Percentiles rank a stretch among this genome's conserved stretches.
Conservation (phyloP, 176 grass and related monocot genomes). For the Rhynchospora pubera region DNA sequence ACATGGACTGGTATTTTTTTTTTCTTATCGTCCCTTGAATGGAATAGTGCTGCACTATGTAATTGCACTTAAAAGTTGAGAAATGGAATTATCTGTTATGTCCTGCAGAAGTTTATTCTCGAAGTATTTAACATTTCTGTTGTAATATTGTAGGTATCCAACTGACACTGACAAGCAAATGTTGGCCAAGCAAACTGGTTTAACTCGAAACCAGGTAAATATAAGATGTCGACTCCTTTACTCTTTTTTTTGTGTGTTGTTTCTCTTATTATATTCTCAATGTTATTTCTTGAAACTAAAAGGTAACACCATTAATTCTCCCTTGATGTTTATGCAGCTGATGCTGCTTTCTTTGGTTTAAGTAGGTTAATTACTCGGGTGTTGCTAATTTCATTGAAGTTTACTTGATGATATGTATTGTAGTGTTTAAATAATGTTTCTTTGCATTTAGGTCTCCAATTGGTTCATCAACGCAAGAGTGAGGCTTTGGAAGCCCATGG, state of each 20-base stretch:
- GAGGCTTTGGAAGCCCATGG: conserved; percentile 97
- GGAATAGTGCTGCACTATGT: not conserved
- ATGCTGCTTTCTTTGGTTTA: not conserved
- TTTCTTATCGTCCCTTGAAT: not conserved
- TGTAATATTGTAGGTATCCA: conserved; percentile 53
- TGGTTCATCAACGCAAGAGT: conserved; percentile 99
- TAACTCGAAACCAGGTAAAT: conserved; percentile 51
- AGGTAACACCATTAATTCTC: not conserved
- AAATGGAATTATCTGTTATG: not conserved
- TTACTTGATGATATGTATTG: not conserved
- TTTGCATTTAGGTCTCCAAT: conserved; percentile 61
- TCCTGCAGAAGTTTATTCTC: not conserved
- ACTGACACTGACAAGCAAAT: conserved; percentile 89
- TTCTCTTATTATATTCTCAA: not conserved
- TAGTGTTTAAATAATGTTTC: conserved; percentile 18
- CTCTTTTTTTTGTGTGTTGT: not conserved
- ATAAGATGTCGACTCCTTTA: not conserved
- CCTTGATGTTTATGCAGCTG: not conserved
- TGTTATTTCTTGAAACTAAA: not conserved
- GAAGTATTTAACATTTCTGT: not conserved
- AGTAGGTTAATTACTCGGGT: not conserved
- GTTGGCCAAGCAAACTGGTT: conserved; percentile 74
- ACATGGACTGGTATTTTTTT: not conserved
- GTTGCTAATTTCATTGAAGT: not conserved
- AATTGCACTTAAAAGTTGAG: not conserved